Percentiles rank a stretch among this genome's conserved stretches.
Evolutionary conservation across 345 rosid genomes (phyloP).

Genomic region (Noccaea caerulescens): DNA sequence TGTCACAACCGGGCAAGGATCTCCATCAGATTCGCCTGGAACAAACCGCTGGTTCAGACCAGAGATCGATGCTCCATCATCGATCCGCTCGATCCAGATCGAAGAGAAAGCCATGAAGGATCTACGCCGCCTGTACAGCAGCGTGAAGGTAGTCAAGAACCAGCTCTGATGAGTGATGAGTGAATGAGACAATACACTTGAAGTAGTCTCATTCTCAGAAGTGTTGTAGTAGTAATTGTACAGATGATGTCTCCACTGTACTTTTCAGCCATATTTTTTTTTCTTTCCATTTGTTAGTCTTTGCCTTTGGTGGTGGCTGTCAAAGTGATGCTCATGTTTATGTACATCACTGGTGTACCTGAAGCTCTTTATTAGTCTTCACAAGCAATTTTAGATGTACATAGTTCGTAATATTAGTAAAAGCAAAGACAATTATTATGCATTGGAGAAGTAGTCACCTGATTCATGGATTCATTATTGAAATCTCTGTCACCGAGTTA

Average conservation of each 20-base stretch:
- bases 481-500: no score
- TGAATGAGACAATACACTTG: slow-evolving; percentile 21
- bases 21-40: slow-evolving; percentile 84
- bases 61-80: slow-evolving; percentile 68
- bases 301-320: neutral
- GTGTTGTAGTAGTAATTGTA: slow-evolving; percentile 40
- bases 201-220: slow-evolving; percentile 25
- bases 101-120: slow-evolving; percentile 98
- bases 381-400: slow-evolving; percentile 11
- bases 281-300: slow-evolving; percentile 6
- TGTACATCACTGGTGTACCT: no score
- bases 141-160: slow-evolving; percentile 78
- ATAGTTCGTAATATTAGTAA: neutral
- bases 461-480: no score
- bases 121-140: slow-evolving; percentile 84
- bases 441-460: no score
- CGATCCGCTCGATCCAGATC: slow-evolving; percentile 85
- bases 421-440: neutral
- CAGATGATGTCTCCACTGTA: slow-evolving; percentile 39
- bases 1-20: slow-evolving; percentile 64
- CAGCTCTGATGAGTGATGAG: slow-evolving; percentile 44
- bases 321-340: neutral
- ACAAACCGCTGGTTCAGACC: slow-evolving; percentile 95
- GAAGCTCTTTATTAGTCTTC: no score
- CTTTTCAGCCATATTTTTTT: slow-evolving; percentile 12